These are phyloP conservation scores for Globisporangium megalacanthum DNA, from an alignment of 352 stramenopile species.

Conservation along the genomic window DNA sequence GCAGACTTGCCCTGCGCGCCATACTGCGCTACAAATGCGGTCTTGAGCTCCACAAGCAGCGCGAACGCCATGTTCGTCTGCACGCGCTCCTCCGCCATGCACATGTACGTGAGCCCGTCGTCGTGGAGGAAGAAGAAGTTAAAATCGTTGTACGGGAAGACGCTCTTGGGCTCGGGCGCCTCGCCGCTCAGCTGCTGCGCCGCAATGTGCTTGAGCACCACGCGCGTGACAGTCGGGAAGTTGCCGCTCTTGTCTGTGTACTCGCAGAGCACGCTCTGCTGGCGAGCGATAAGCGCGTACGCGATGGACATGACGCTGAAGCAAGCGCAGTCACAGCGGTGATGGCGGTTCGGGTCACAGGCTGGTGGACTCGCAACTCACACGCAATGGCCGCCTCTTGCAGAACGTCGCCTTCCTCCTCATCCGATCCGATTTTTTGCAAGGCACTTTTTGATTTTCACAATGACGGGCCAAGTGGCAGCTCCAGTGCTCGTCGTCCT, in stretches of 20 bases:
- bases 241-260: conserved; percentile 72
- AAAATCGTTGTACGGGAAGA: conserved; percentile 74
- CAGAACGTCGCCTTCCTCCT: too few relatives aligned
- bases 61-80: conserved; percentile 67
- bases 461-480: not conserved
- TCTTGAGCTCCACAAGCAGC: conserved; percentile 67
- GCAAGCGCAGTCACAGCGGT: too few relatives aligned
- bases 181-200: conserved; percentile 32
- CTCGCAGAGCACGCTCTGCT: conserved; percentile 76
- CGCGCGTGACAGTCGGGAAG: conserved; percentile 68
- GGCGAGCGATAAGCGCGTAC: conserved; percentile 61
- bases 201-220: conserved; percentile 67
- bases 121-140: conserved; percentile 81
- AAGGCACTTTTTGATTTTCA: not conserved
- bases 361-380: too few relatives aligned
- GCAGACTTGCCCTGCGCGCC: conserved; percentile 59
- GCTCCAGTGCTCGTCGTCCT: not conserved
- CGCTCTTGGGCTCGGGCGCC: conserved; percentile 30
- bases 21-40: conserved; percentile 58
- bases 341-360: too few relatives aligned
- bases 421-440: not conserved
- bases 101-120: conserved; percentile 76
- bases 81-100: conserved; percentile 76
- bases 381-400: too few relatives aligned
- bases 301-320: conserved; percentile 59